Conservation (phyloP, 164 flowering plant genomes). For the Akebia trifoliata region DNA sequence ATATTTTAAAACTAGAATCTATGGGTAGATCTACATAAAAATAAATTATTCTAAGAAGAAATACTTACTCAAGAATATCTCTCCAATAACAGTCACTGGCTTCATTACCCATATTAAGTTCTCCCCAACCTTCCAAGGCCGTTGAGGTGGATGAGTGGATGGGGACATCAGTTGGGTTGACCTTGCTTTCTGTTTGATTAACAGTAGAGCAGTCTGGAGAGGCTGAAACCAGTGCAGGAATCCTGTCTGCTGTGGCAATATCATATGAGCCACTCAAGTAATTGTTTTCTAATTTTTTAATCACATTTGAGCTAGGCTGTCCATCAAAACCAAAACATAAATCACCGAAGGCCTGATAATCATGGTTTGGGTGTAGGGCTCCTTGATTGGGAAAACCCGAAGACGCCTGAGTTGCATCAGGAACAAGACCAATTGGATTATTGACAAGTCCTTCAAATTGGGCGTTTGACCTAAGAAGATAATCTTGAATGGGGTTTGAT, state of each 20-base stretch:
- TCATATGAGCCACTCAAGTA: constrained; percentile 1
- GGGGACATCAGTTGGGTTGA: constrained; percentile 17
- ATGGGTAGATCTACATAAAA: no score
- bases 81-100: constrained; percentile 31
- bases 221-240: constrained; percentile 17
- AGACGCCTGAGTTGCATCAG: neutral
- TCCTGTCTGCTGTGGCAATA: constrained; percentile 1
- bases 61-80: constrained; percentile 37
- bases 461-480: constrained; percentile 2
- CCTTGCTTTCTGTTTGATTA: constrained; percentile 12
- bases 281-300: neutral
- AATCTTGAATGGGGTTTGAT: constrained; percentile 3
- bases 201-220: constrained; percentile 10
- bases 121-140: constrained; percentile 40
- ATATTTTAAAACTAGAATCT: neutral
- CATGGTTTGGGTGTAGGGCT: constrained; percentile 7
- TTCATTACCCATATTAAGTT: constrained; percentile 37
- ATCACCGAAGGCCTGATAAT: constrained; percentile 5
- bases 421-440: constrained; percentile 4
- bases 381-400: constrained; percentile 3
- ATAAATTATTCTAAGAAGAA: neutral
- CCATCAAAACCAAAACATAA: constrained; percentile 1
- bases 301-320: constrained; percentile 3
- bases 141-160: constrained; percentile 27
- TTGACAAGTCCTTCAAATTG: constrained; percentile 9